A percentile compares a stretch with the other conserved stretches of the same genome.
Conservation (phyloP, 176 grass and related monocot genomes). For the Urochloa ruziziensis region DNA sequence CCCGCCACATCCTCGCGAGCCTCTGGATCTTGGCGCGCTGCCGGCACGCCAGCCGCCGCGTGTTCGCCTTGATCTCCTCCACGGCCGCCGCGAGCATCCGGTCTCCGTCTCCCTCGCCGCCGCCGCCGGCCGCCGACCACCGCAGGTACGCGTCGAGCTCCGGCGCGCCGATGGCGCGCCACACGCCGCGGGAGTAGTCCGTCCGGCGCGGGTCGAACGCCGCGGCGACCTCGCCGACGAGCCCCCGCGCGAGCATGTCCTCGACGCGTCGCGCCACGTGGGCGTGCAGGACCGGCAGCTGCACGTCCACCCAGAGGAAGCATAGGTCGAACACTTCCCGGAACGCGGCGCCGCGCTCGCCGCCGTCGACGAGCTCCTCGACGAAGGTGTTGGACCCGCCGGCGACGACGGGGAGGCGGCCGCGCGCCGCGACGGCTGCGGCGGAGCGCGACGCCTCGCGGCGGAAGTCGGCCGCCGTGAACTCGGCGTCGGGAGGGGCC, state of each 20-base stretch:
- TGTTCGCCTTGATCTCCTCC: constrained; percentile 52
- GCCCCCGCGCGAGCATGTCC: constrained; percentile 18
- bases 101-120: neutral
- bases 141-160: constrained; percentile 57
- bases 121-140: neutral
- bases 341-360: neutral
- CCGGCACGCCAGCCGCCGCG: constrained; percentile 33
- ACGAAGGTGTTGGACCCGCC: constrained; percentile 26
- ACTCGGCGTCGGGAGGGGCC: neutral
- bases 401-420: constrained; percentile 24
- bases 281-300: neutral
- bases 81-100: constrained; percentile 24
- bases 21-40: constrained; percentile 49
- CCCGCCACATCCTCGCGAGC: constrained; percentile 36
- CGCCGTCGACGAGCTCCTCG: constrained; percentile 18
- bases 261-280: no score
- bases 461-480: neutral
- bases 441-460: neutral
- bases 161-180: constrained; percentile 41
- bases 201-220: neutral
- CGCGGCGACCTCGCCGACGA: constrained; percentile 11
- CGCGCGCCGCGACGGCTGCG: neutral
- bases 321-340: no score
- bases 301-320: constrained; percentile 28
- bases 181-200: constrained; percentile 41